Base-by-base conservation (phyloP, 1,284 basidiomycete genomes). In the Ustilago lituana region DNA sequence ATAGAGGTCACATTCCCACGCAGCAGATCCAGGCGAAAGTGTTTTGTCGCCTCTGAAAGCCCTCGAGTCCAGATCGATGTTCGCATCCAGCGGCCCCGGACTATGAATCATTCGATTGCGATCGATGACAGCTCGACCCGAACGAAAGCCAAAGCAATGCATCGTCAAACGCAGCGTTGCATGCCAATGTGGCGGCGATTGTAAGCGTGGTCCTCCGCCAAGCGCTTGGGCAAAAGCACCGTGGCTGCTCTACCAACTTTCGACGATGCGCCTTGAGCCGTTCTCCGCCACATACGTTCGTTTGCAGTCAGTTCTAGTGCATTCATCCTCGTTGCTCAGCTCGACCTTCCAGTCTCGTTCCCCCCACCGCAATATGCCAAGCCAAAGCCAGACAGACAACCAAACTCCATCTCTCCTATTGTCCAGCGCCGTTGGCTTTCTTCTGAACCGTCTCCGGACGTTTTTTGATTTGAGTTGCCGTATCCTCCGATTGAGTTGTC, bases 211-310 rank as follows among this genome's bases (percentile, higher is more conserved):
- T n/a, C 36, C 19, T 24, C 39, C 40, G 53, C 59, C 59, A 62
- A 56, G 52, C 48, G 43, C 31, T 47, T 56, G 20, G 43, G 37
- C 53, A 46, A 6, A 15, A 31, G 43, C 32, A 52, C 11, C 14
- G 53, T 63, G 53, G 60, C 33, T 56, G 49, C 49, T 56, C 53
- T 43, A 38, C 60, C 60, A 63, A 63, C 53, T 26, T 52, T 54
- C 48, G 47, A 43, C 33, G 5, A n/a, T 37, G 26, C 35, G 37
- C 45, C 4, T 6, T 19, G 5, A 20, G 32, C 27, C 19, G 22
- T 11, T 15, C 20, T 12, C 5, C 32, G 17, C 5, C 37, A 22
- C 26, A 29, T 22, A 22, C 27, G 27, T 22, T 23, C 36, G 6
- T 27, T 17, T 22, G 33, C 45, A 49, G n/a, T n/a, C n/a, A n/a